Conservation (phyloP, 345 rosid species). For the Chamaenerion angustifolium region DNA sequence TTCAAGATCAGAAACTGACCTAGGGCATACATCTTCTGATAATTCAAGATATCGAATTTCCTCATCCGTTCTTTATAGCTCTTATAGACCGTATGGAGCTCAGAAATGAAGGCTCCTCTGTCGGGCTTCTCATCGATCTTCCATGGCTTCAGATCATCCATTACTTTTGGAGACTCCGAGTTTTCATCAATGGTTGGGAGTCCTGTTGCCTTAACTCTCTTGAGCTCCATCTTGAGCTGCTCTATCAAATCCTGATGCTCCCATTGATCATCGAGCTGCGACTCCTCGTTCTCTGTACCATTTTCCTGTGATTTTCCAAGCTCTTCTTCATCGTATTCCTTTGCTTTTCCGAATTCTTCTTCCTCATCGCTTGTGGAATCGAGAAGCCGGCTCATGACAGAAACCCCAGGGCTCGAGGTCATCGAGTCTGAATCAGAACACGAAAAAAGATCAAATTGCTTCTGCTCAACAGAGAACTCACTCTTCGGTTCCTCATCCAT, state of each 20-base stretch:
- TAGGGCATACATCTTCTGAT: conserved; percentile 83
- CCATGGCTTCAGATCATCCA: conserved; percentile 87
- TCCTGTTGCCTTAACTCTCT: conserved; percentile 68
- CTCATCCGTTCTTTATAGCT: conserved; percentile 85
- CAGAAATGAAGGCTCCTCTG: conserved; percentile 48
- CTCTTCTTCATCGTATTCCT: conserved; percentile 8
- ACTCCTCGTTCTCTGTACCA: conserved; percentile 29
- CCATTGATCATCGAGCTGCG: conserved; percentile 56
- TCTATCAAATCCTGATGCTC: conserved; percentile 93
- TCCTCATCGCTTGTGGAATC: conserved; percentile 40
- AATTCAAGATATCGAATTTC: conserved; percentile 79
- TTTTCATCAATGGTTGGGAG: conserved; percentile 73
- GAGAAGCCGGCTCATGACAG: conserved; percentile 20
- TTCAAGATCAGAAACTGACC: conserved; percentile 32
- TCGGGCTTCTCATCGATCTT: conserved; percentile 64
- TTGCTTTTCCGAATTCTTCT: conserved; percentile 26
- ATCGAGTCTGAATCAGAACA: conserved; percentile 40
- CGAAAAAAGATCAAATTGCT: conserved; percentile 5
- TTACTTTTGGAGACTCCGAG: conserved; percentile 56
- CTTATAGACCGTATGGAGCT: conserved; percentile 75
- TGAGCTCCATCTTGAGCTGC: conserved; percentile 80
- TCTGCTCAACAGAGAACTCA: background rate
- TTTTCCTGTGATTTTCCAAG: conserved; percentile 15
- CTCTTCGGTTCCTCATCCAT: conserved; percentile 8
- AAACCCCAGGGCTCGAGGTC: conserved; percentile 36